phyloP scores from a whole-genome alignment of 306 rosid genomes.

The Medicago truncatula region MtrunA17r5.0-ANR NC_053042.1:15989001-15989500 shows the following conservation, averaged over 20 bases:
- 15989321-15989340: not conserved
- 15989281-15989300: not conserved
- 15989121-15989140: slow-evolving; percentile 18
- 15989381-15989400: slow-evolving; percentile 54
- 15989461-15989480: slow-evolving; percentile 79
- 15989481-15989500: slow-evolving; percentile 58
- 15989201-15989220: slow-evolving; percentile 83
- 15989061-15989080: slow-evolving; percentile 68
- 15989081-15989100: slow-evolving; percentile 78
- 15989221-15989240: slow-evolving; percentile 97
- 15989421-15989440: slow-evolving; percentile 78
- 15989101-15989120: slow-evolving; percentile 64
- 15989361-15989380: not conserved
- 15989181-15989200: slow-evolving; percentile 9
- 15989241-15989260: slow-evolving; percentile 65
- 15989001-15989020: slow-evolving; percentile 58
- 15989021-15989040: slow-evolving; percentile 63
- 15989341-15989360: not conserved
- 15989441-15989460: slow-evolving; percentile 88
- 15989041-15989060: slow-evolving; percentile 54
- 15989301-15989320: not conserved
- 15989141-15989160: not conserved
- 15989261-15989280: slow-evolving; percentile 20
- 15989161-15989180: not conserved
- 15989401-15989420: slow-evolving; percentile 78